A percentile compares a stretch with the other conserved stretches of the same genome.
phyloP scores from a whole-genome alignment of 495 filamentous ascomycete species.

The Halenospora varia region DNA sequence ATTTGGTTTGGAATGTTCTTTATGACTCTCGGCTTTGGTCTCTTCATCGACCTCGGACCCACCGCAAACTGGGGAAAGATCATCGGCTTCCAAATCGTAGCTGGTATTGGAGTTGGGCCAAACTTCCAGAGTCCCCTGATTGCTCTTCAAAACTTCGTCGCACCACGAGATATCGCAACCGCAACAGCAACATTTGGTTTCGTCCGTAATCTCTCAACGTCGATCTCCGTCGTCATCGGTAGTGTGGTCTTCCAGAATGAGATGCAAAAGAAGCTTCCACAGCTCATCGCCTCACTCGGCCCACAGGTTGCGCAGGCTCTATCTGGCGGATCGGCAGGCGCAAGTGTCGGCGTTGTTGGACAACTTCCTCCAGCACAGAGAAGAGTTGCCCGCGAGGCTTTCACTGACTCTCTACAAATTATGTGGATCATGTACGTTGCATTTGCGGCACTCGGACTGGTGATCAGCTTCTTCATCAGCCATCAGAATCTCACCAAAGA shows the following conservation, averaged over 20 bases:
- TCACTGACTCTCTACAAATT: conserved; percentile 50
- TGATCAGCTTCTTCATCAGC: conserved; percentile 13
- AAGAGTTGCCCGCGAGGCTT: conserved; percentile 37
- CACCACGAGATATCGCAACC: conserved; percentile 55
- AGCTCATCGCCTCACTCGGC: conserved; percentile 37
- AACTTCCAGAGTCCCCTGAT: conserved; percentile 72
- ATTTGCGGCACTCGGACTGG: conserved; percentile 25
- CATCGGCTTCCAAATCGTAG: conserved; percentile 55
- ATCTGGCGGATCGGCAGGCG: conserved; percentile 50
- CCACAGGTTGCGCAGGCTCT: conserved; percentile 37
- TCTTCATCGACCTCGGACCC: conserved; percentile 54
- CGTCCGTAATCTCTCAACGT: conserved; percentile 56
- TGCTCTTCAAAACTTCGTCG: conserved; percentile 63
- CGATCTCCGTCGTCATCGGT: conserved; percentile 52
- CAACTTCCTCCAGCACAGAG: conserved; percentile 43
- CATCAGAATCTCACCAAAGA: conserved; percentile 14
- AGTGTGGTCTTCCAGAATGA: conserved; percentile 39
- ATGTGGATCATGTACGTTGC: conserved; percentile 60
- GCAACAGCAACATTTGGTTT: conserved; percentile 64
- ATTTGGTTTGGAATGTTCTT: conserved; percentile 53
- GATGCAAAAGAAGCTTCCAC: conserved; percentile 38
- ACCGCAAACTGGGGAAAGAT: conserved; percentile 53
- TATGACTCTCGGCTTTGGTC: conserved; percentile 59
- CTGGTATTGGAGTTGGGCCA: conserved; percentile 60
- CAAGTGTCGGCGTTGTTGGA: conserved; percentile 52